Conservation (phyloP, 257 asterid genomes). For the Lantana camara region DNA sequence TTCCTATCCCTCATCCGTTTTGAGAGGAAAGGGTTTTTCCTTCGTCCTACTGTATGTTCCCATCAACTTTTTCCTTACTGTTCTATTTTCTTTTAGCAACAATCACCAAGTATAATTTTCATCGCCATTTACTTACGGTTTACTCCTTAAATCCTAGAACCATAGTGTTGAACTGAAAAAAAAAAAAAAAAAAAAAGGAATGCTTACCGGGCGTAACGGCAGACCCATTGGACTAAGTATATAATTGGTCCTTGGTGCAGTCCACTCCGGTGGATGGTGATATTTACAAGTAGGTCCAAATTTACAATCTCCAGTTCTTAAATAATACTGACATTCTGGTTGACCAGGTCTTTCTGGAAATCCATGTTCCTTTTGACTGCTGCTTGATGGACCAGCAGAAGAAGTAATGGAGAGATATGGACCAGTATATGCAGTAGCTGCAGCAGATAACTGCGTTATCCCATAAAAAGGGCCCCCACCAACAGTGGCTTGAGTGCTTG, state of each 20-base stretch:
- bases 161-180: too few relatives aligned
- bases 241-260: conserved; percentile 51
- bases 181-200: too few relatives aligned
- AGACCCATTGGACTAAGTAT: conserved; percentile 83
- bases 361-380: conserved; percentile 59
- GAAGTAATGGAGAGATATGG: conserved; percentile 67
- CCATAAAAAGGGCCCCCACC: conserved; percentile 67
- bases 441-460: conserved; percentile 70
- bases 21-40: too few relatives aligned
- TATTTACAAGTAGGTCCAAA: conserved; percentile 87
- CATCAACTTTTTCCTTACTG: too few relatives aligned
- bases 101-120: too few relatives aligned
- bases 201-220: conserved; percentile 88
- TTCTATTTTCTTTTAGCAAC: too few relatives aligned
- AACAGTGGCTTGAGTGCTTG: conserved; percentile 56
- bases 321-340: conserved; percentile 78
- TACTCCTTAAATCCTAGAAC: too few relatives aligned
- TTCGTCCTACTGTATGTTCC: too few relatives aligned
- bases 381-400: conserved; percentile 63
- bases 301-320: conserved; percentile 90
- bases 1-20: too few relatives aligned
- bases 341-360: conserved; percentile 92
- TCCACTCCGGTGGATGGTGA: conserved; percentile 83
- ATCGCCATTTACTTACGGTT: too few relatives aligned
- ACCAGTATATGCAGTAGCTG: conserved; percentile 80